Evolutionary conservation across 495 filamentous ascomycete species (phyloP), one percentile per base, ranked within the genome.

Genomic region (Hamigera avellanea): DNA sequence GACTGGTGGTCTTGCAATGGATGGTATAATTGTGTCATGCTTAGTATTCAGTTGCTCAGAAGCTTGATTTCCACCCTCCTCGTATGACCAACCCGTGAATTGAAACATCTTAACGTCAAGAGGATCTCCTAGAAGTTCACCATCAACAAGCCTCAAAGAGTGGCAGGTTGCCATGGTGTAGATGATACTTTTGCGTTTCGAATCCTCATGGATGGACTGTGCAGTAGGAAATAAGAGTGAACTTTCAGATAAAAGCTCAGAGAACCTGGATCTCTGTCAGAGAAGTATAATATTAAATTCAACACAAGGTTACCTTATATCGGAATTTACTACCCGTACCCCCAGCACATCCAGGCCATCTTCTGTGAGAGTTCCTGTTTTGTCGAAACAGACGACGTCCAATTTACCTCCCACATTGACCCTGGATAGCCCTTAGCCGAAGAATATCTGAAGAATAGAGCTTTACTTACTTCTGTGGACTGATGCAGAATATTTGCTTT

Each of bases 61-160:
- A 41, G 59, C 35, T 53, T 61, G 40, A 39, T 58, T 37, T 35
- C 59, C 79, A 2, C 86, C 83, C 62, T 99, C 91, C 52, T 94
- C 79, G 45, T 80, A 99, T 1, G 76, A 73, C 93, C 93, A 99
- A 5, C 75, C 73, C 1, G 93, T 99, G 48, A 95, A 99, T 48
- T 94, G 79, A 52, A 99, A 99, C 93, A 99, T 99, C 52, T 96
- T 96, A 31, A 95, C 63, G 56, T 99, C 93, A 10, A 99, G 69
- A 19, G 93, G 93, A 57, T 99, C 93, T 5, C 93, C 93, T 14
- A 99, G 63, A 12, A 95, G 66, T 46, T 95, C 86, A 29, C 72
- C 78, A 42, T 99, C 88, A 12, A 96, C 78, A 25, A 79, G 71
- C 19, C 86, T 75, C 12, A 99, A 66, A 2, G 89, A 93, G 52